Evolutionary conservation across 768 basidiomycete genomes (phyloP).

Genomic region (Boletus vermiculosoides): DNA sequence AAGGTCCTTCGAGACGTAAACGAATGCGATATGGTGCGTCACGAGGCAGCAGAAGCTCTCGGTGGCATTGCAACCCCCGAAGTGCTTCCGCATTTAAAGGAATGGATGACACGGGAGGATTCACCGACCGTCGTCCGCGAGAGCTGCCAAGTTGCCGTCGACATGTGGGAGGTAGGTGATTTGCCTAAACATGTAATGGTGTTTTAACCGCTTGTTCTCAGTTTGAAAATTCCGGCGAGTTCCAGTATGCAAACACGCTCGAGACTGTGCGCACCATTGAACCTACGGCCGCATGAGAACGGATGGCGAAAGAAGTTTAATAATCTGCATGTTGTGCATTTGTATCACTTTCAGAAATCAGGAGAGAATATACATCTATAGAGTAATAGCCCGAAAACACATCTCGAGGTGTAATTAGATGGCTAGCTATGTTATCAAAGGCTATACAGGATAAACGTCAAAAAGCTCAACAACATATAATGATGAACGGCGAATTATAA

Average conservation of each 20-base stretch:
- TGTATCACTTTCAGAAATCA: background rate
- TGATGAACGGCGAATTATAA: background rate
- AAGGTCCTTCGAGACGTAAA: constrained; percentile 64
- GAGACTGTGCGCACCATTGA: constrained; percentile 19
- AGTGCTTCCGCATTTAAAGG: constrained; percentile 80
- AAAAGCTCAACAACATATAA: background rate
- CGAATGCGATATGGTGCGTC: constrained; percentile 96
- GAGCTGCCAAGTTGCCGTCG: constrained; percentile 94
- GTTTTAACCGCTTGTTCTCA: constrained; percentile 26
- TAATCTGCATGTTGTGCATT: background rate
- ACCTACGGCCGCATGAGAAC: constrained; percentile 15
- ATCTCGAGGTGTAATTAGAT: background rate
- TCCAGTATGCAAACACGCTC: constrained; percentile 70
- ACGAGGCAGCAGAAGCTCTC: constrained; percentile 97
- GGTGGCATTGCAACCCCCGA: constrained; percentile 97
- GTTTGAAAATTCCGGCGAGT: constrained; percentile 80
- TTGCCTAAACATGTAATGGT: background rate
- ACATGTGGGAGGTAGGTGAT: constrained; percentile 87
- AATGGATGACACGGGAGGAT: constrained; percentile 78
- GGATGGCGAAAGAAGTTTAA: background rate
- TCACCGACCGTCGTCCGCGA: constrained; percentile 89
- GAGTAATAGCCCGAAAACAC: background rate
- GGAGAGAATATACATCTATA: background rate
- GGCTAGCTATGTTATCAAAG: too few species aligned
- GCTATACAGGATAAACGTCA: background rate